phyloP scores from a whole-genome alignment of 2,329 filamentous ascomycete genomes.

The Paramyrothecium sp. region DNA sequence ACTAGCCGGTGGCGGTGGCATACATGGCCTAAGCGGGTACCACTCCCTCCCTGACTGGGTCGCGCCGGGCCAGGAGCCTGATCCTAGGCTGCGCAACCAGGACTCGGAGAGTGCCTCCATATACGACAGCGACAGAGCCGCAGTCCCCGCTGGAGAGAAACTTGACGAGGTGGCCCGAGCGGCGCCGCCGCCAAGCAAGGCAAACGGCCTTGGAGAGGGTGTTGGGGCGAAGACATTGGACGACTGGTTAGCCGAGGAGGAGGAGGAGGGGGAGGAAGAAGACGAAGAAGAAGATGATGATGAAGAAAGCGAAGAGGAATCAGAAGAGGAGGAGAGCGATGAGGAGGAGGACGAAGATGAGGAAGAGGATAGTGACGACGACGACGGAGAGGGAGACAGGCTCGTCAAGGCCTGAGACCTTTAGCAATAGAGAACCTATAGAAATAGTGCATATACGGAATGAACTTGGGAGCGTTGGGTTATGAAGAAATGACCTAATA shows the following conservation, averaged over 20 bases:
- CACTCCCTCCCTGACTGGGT: slow-evolving; percentile 84
- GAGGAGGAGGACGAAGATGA: slow-evolving; percentile 51
- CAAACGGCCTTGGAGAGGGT: slow-evolving; percentile 52
- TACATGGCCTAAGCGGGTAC: slow-evolving; percentile 77
- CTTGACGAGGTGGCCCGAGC: slow-evolving; percentile 56
- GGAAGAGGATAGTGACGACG: slow-evolving; percentile 45
- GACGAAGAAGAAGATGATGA: slow-evolving; percentile 51
- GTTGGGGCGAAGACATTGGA: slow-evolving; percentile 76
- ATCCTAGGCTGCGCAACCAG: slow-evolving; percentile 68
- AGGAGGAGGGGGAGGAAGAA: slow-evolving; percentile 55
- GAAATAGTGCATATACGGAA: neutral
- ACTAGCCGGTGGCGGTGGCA: slow-evolving; percentile 70
- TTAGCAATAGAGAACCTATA: slow-evolving; percentile 14
- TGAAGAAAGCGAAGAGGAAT: slow-evolving; percentile 46
- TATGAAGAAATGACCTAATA: no score
- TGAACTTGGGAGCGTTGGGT: neutral
- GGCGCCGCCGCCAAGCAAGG: slow-evolving; percentile 34
- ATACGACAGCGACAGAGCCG: slow-evolving; percentile 28
- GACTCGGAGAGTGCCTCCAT: slow-evolving; percentile 31
- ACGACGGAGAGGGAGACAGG: slow-evolving; percentile 42
- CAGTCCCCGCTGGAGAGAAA: slow-evolving; percentile 59
- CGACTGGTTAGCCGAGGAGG: slow-evolving; percentile 83
- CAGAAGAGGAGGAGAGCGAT: slow-evolving; percentile 50
- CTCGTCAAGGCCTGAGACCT: slow-evolving; percentile 31
- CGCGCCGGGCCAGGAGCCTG: slow-evolving; percentile 73